phyloP scores from a whole-genome alignment of 345 rosid species.

The Moricandia arvensis region DNA sequence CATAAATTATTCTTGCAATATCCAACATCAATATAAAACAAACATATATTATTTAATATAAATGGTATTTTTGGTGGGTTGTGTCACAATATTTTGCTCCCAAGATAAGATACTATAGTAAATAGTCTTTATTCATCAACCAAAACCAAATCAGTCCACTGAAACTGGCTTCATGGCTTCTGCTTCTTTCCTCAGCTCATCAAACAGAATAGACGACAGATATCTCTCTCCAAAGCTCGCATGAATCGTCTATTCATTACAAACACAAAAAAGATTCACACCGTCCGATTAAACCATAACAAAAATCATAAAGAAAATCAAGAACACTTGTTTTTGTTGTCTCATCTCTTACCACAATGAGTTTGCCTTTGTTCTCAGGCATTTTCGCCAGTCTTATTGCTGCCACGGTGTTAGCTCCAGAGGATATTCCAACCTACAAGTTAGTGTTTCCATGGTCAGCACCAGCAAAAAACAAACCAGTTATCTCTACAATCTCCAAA shows the following conservation, averaged over 20 bases:
- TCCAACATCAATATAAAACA: slow-evolving; percentile 5
- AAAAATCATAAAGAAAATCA: neutral
- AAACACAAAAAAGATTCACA: neutral
- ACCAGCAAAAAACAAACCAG: neutral
- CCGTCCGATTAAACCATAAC: neutral
- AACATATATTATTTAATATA: neutral
- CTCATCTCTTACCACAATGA: slow-evolving; percentile 71
- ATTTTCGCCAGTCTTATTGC: slow-evolving; percentile 72
- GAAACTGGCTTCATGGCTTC: slow-evolving; percentile 87
- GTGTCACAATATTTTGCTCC: neutral
- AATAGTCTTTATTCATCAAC: neutral
- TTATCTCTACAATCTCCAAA: neutral
- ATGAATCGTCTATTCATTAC: slow-evolving; percentile 62
- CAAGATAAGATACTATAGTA: neutral
- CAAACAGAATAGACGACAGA: slow-evolving; percentile 72
- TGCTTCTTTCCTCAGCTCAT: slow-evolving; percentile 89
- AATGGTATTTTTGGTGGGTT: neutral
- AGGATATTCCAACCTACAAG: slow-evolving; percentile 89
- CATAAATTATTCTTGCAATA: neutral
- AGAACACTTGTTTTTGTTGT: neutral
- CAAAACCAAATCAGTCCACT: slow-evolving; percentile 50
- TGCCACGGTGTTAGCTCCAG: slow-evolving; percentile 93
- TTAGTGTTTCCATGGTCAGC: slow-evolving; percentile 1
- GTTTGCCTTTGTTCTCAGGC: slow-evolving; percentile 96
- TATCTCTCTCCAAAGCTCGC: slow-evolving; percentile 96